A percentile compares a stretch with the other conserved stretches of the same genome.
Evolutionary conservation across 2,329 filamentous ascomycete species (phyloP).

Genomic region (Colletotrichum sp.): DNA sequence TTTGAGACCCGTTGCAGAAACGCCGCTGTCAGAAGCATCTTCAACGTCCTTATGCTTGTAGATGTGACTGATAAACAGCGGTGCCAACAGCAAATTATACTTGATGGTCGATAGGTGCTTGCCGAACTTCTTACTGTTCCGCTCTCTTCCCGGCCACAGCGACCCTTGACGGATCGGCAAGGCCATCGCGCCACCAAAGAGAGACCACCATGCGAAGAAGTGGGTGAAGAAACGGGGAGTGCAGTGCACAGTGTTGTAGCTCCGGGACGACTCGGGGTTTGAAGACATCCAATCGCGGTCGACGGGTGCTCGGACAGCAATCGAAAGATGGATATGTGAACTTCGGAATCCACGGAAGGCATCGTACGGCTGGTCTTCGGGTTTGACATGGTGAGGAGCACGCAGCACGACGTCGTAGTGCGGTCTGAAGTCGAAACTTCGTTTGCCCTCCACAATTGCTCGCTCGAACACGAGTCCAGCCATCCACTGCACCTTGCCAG

Average conservation of each 20-base stretch:
- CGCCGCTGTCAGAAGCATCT: constrained; percentile 75
- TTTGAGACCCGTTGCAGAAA: constrained; percentile 95
- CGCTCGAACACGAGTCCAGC: constrained; percentile 92
- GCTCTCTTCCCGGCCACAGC: constrained; percentile 90
- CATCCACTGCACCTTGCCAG: constrained; percentile 92
- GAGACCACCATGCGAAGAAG: constrained; percentile 97
- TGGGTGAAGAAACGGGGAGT: constrained; percentile 97
- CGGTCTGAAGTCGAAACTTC: constrained; percentile 87
- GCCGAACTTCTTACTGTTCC: constrained; percentile 98
- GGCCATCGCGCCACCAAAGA: constrained; percentile 94
- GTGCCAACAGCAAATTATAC: constrained; percentile 91
- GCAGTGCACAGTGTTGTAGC: constrained; percentile 96
- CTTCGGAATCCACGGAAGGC: constrained; percentile 97
- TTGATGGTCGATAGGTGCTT: constrained; percentile 98
- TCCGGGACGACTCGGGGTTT: constrained; percentile 77
- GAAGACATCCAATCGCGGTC: constrained; percentile 85
- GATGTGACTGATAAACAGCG: constrained; percentile 92
- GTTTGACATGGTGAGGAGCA: constrained; percentile 75
- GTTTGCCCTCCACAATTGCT: constrained; percentile 71
- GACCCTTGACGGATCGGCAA: constrained; percentile 91
- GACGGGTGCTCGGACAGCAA: constrained; percentile 86
- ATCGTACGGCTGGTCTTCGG: constrained; percentile 72
- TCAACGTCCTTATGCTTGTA: constrained; percentile 98
- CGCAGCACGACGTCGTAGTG: constrained; percentile 92
- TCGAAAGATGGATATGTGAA: constrained; percentile 93